Conservation (phyloP, 306 rosid species). For the Citrullus colocynthis region DNA sequence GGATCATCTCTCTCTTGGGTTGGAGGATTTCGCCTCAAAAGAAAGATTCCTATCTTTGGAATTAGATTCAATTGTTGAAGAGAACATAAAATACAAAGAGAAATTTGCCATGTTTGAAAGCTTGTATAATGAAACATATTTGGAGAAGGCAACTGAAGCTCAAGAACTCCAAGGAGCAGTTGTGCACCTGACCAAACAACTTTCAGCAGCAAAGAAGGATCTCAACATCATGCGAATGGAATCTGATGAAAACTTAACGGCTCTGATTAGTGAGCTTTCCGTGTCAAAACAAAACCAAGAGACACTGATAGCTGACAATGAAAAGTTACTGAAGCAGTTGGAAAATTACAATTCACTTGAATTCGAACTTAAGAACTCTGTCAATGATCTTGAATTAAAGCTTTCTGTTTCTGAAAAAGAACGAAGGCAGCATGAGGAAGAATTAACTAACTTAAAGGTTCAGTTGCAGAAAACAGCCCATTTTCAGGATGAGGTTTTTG, state of each 20-base stretch:
- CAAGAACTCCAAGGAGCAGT: constrained; percentile 21
- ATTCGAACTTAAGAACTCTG: constrained; percentile 16
- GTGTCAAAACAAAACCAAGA: constrained; percentile 16
- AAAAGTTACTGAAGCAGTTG: constrained; percentile 18
- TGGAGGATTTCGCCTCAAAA: constrained; percentile 23
- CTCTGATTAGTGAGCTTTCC: constrained; percentile 15
- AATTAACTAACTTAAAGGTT: constrained; percentile 15
- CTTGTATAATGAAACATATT: constrained; percentile 18
- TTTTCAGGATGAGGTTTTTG: constrained; percentile 14
- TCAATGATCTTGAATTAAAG: constrained; percentile 24
- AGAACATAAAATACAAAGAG: constrained; percentile 20
- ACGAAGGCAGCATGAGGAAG: constrained; percentile 18
- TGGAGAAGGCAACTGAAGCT: constrained; percentile 25
- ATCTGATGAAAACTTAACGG: constrained; percentile 16
- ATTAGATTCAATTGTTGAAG: constrained; percentile 25
- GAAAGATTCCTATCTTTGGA: constrained; percentile 21
- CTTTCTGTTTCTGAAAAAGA: constrained; percentile 24
- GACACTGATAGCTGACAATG: constrained; percentile 13
- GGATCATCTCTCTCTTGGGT: constrained; percentile 16
- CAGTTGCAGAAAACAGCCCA: constrained; percentile 10
- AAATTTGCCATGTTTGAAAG: constrained; percentile 9
- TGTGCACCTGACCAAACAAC: constrained; percentile 11
- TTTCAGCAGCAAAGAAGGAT: constrained; percentile 19
- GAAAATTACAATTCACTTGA: constrained; percentile 24
- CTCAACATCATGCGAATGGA: constrained; percentile 17